Base-by-base conservation (phyloP, 768 basidiomycete species). In the Mycena albidolilacea region DNA sequence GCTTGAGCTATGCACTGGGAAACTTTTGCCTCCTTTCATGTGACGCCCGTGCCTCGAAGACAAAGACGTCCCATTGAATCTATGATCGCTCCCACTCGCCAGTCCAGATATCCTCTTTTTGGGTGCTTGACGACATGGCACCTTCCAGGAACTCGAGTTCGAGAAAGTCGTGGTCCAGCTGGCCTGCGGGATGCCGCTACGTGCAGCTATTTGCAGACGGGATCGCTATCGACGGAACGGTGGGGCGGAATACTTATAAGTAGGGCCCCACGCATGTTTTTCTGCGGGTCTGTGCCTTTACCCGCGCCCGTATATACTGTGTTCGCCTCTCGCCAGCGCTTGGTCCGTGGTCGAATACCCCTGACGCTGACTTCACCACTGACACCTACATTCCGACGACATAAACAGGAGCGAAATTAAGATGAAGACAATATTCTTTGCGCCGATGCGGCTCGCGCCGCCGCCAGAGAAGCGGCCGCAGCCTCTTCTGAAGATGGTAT, bases 351-450 rank as follows among this genome's bases (percentile, higher is more conserved):
- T 67, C 55, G 43, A 67, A 46, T 67, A 67, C 55, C 55, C 23
- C 52, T 65, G 50, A 65, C 50, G 14, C 57, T 30, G 52, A 67
- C 65, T 58, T 44, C 39, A 41, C 30, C 41, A 57, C 52, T 65
- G 64, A 65, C 52, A 65, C 64, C 52, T 41, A 54, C 38, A 65
- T 65, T 43, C 23, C 37, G 64, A 55, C 38, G 38, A 50, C 64
- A 37, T 50, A 48, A 59, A 59, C 66, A 59, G 57, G 57, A 59
- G 39, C 66, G 30, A 59, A 48, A 67, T 48, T 41, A 69, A 35
- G 21, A 69, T 62, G 67, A 67, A 59, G 58, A 67, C 67, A 23
- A 67, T 67, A 59, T 67, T 67, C 57, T 67, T 67, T 67, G 67
- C 58, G 23, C 67, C 67, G 37, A 48, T 67, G 67, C 67, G 67